These are phyloP conservation scores for Xylariaceae sp. DNA, from an alignment of 2,329 filamentous ascomycete species.

Conservation along the genomic window DNA sequence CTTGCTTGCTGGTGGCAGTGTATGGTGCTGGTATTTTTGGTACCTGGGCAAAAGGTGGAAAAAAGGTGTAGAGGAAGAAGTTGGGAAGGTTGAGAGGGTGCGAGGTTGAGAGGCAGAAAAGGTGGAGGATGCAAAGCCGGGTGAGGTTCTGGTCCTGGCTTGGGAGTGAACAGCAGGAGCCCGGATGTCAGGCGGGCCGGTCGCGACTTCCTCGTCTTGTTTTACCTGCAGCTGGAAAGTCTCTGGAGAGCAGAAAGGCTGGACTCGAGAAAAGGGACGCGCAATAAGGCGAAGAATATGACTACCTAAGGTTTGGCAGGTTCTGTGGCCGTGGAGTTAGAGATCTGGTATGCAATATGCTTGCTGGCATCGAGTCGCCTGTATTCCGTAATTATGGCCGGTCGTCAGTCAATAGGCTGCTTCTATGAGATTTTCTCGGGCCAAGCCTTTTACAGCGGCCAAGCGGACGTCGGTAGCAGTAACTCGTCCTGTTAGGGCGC, in stretches of 20 bases:
- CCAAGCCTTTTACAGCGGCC: constrained; percentile 13
- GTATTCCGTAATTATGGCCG: constrained; percentile 2
- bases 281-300: background rate
- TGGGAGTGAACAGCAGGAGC: constrained; percentile 1
- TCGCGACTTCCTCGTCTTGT: background rate
- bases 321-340: constrained; percentile 8
- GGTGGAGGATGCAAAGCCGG: constrained; percentile 6
- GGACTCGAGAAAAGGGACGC: background rate
- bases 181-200: constrained; percentile 5
- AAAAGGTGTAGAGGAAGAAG: constrained; percentile 1
- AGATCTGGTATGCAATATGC: constrained; percentile 9
- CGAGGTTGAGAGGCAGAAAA: no score
- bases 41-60: background rate
- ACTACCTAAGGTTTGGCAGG: constrained; percentile 6
- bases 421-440: constrained; percentile 31
- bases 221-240: background rate
- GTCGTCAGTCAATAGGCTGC: constrained; percentile 15
- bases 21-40: no score
- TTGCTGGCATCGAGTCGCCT: background rate
- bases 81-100: no score
- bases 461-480: constrained; percentile 9
- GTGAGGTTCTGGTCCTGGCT: background rate
- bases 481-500: constrained; percentile 15
- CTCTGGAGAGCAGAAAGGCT: constrained; percentile 13
- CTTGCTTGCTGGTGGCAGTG: no score